These are phyloP conservation scores for Pseudogymnoascus destructans DNA, from an alignment of 2,329 filamentous ascomycete genomes.

Conservation along the genomic window DNA sequence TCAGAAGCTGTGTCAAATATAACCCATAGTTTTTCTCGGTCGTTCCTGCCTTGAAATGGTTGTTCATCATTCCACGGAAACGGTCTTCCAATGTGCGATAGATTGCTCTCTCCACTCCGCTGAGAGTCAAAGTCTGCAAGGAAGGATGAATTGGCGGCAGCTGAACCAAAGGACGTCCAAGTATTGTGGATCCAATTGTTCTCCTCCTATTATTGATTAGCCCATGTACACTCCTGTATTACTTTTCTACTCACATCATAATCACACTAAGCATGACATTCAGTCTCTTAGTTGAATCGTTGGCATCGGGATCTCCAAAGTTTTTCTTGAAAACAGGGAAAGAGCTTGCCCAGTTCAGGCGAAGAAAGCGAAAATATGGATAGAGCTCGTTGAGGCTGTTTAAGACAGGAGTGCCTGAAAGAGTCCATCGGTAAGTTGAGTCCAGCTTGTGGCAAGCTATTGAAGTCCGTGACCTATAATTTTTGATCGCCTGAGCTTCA, in stretches of 20 bases:
- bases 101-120: slow-evolving; percentile 36
- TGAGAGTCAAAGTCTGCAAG: slow-evolving; percentile 35
- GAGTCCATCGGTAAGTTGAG: slow-evolving; percentile 23
- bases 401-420: slow-evolving; percentile 24
- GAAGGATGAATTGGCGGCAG: slow-evolving; percentile 36
- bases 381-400: slow-evolving; percentile 20
- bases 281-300: slow-evolving; percentile 9
- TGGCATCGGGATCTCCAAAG: slow-evolving; percentile 21
- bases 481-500: slow-evolving; percentile 45
- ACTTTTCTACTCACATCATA: neutral
- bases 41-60: slow-evolving; percentile 16
- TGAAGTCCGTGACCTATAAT: slow-evolving; percentile 29
- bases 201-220: slow-evolving; percentile 26
- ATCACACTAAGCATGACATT: neutral
- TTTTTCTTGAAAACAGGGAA: slow-evolving; percentile 18
- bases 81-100: slow-evolving; percentile 37
- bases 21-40: slow-evolving; percentile 16
- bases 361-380: slow-evolving; percentile 25
- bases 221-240: neutral
- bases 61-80: slow-evolving; percentile 22
- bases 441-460: slow-evolving; percentile 31
- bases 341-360: neutral
- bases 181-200: slow-evolving; percentile 40
- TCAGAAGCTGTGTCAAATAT: slow-evolving; percentile 24
- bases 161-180: slow-evolving; percentile 39